Conservation (phyloP, 2,329 filamentous ascomycete genomes). For the Huntiella moniliformis region DNA sequence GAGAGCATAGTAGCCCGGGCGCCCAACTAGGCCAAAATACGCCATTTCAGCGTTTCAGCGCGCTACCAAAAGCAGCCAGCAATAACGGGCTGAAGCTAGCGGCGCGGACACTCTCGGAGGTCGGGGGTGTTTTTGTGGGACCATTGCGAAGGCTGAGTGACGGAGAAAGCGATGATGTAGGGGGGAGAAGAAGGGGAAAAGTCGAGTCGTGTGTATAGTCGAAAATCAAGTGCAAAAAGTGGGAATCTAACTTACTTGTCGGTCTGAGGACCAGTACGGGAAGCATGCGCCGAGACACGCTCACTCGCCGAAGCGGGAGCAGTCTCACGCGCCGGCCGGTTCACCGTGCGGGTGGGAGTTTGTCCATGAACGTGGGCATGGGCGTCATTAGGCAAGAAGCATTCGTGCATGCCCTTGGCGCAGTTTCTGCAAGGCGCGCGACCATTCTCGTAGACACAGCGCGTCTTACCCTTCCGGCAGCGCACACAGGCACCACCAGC, state of each 20-base stretch:
- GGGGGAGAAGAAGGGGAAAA: not conserved
- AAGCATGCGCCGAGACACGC: constrained; percentile 23
- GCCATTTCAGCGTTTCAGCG: not conserved
- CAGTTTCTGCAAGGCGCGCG: constrained; percentile 45
- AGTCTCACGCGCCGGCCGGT: constrained; percentile 33
- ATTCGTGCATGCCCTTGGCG: constrained; percentile 44
- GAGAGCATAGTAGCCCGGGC: not conserved
- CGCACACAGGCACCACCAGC: constrained; percentile 43
- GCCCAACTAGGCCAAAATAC: not conserved
- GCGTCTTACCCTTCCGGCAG: constrained; percentile 46
- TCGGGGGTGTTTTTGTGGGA: constrained; percentile 8
- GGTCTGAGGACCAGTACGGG: constrained; percentile 26
- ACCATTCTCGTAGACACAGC: constrained; percentile 44
- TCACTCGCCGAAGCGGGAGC: constrained; percentile 26
- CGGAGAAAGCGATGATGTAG: not conserved
- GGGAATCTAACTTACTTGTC: constrained; percentile 34
- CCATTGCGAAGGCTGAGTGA: constrained; percentile 3
- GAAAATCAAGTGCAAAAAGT: constrained; percentile 7
- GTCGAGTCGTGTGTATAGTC: constrained; percentile 6
- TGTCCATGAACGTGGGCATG: constrained; percentile 41
- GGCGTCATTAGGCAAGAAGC: constrained; percentile 41
- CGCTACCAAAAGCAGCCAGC: too few relatives aligned
- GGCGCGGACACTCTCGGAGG: constrained; percentile 7
- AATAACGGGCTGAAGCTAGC: not conserved
- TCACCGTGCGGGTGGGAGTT: constrained; percentile 31